Base-by-base conservation (phyloP, 1,284 basidiomycete species). In the Moesziomyces antarcticus region DNA sequence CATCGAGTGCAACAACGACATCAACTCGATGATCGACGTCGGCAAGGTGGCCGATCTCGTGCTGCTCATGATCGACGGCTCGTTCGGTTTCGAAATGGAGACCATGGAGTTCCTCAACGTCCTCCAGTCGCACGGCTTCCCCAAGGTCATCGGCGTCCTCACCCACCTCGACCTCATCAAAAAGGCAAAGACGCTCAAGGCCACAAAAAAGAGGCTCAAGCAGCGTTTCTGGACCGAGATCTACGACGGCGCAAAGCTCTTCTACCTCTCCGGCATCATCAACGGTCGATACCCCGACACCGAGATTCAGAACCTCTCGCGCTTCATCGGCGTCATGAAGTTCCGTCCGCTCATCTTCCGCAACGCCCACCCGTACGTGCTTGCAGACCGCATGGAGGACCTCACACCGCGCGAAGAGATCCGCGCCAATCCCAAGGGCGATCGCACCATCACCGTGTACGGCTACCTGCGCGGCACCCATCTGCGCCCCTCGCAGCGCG, bases 191-290 rank as follows among this genome's bases (percentile, higher is more conserved):
- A 91, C 91, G 1, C 89, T 98, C 50, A 92, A 92, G 66, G 90
- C 90, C 50, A 95, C 94, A 54, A 99, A 99, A 87, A 98, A 97
- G 84, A 86, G 91, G 0, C 89, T 99, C 48, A 99, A 99, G 86
- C 96, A 94, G 84, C 92, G 97, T n/a, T 99, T 99, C 87, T 99
- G 97, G 96, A 94, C 96, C 0, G 97, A 99, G 85, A 97, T 99
- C 18, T 98, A 98, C 85, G 92, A 95, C 83, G 97, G 97, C 51
- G 96, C 97, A 48, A 99, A 98, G 85, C 90, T 99, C 18, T 99
- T 99, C 86, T 98, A 98, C 85, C 91, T 99, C 49, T 96, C 93
- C 1, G 97, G 97, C 18, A 94, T 99, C 46, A 89, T 99, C 77
- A 99, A 99, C 79, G 96, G 96, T 14, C 92, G 97, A 40, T 99